Evolutionary conservation across 495 filamentous ascomycete genomes (phyloP).

Genomic region (Xylaria curta): DNA sequence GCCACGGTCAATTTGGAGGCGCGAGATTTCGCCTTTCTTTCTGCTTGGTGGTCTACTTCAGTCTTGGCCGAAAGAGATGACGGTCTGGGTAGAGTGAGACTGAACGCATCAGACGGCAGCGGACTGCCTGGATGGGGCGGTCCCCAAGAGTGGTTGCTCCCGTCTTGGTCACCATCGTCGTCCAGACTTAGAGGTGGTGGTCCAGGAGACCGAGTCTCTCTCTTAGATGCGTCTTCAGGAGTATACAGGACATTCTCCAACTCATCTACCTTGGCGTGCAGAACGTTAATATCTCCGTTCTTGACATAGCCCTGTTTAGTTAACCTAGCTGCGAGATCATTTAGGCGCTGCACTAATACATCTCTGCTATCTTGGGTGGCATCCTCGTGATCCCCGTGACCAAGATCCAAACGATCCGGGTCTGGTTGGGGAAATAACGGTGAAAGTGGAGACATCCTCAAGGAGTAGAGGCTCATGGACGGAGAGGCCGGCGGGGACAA

Average conservation of each 20-base stretch:
- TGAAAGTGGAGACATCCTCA: conserved; percentile 46
- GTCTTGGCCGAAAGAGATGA: conserved; percentile 31
- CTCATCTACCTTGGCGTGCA: conserved; percentile 54
- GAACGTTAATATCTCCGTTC: conserved; percentile 40
- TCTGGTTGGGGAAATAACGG: conserved; percentile 29
- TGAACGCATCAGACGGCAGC: conserved; percentile 17
- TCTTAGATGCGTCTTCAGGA: not conserved
- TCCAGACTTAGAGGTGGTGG: not conserved
- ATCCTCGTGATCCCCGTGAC: conserved; percentile 27
- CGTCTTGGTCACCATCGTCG: conserved; percentile 1
- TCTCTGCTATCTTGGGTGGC: conserved; percentile 53
- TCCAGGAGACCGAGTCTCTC: not conserved
- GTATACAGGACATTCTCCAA: conserved; percentile 45
- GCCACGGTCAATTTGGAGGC: conserved; percentile 29
- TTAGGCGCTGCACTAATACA: conserved; percentile 56
- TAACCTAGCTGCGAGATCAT: conserved; percentile 51
- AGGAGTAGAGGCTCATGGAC: conserved; percentile 42
- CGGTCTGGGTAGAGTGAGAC: conserved; percentile 26
- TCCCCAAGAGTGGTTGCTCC: conserved; percentile 32
- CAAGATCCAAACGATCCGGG: conserved; percentile 18
- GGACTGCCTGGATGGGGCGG: conserved; percentile 14
- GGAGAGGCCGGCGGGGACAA: conserved; percentile 36
- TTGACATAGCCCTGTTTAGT: conserved; percentile 33
- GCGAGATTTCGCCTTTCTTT: conserved; percentile 1
- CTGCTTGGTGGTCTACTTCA: not conserved